Evolutionary conservation across 805 yeast species (phyloP).

Genomic region (Yarrowia bubula): DNA sequence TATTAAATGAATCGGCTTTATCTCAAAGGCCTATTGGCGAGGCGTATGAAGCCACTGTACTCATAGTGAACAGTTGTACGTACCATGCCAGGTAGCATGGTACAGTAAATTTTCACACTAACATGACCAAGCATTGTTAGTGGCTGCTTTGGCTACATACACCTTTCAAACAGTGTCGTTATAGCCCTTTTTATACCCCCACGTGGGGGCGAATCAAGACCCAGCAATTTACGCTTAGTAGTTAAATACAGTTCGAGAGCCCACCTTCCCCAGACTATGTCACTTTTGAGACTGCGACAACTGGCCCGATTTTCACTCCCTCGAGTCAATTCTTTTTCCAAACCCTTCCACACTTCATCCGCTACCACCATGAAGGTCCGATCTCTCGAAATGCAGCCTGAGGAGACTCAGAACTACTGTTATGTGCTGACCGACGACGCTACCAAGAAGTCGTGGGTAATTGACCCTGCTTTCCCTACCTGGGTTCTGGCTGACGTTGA

Average conservation of each 20-base stretch:
- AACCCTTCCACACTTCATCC: not conserved
- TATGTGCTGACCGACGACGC: conserved; percentile 71
- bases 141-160: not conserved
- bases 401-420: conserved; percentile 85
- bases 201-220: conserved; percentile 25
- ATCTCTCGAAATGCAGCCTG: conserved; percentile 92
- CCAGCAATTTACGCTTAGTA: conserved; percentile 2
- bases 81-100: too few species aligned
- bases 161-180: not conserved
- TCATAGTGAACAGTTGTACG: too few species aligned
- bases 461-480: conserved; percentile 88
- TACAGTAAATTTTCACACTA: too few species aligned
- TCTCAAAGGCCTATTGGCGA: too few species aligned
- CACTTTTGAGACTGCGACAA: not conserved
- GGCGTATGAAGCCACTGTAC: too few species aligned
- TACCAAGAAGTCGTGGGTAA: conserved; percentile 69
- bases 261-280: not conserved
- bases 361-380: conserved; percentile 72
- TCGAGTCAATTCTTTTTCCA: not conserved
- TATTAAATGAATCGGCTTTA: too few species aligned
- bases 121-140: not conserved
- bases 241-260: not conserved
- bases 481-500: conserved; percentile 56
- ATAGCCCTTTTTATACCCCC: conserved; percentile 1
- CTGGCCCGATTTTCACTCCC: not conserved